Evolutionary conservation across 768 basidiomycete genomes (phyloP).

Genomic region (Calocera cornea): DNA sequence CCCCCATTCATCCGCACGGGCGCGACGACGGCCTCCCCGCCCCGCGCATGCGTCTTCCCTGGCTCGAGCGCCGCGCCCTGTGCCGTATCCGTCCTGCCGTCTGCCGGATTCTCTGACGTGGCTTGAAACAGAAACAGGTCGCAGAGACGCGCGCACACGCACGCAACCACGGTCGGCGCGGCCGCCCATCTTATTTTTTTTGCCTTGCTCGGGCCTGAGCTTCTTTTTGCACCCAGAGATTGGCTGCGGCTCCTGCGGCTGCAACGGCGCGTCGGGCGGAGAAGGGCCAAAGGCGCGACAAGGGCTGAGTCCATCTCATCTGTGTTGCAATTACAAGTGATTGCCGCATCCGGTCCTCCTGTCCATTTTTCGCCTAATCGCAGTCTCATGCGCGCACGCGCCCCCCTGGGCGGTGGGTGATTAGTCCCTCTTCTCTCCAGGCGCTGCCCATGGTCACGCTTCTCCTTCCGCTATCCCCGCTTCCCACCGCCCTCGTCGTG

Average conservation of each 20-base stretch:
- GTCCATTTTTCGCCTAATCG: not conserved
- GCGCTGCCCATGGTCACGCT: not conserved
- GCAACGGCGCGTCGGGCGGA: not conserved
- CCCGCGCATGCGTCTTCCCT: too few species aligned
- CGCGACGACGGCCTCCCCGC: not conserved
- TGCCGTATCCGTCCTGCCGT: slow-evolving; percentile 3
- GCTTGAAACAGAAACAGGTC: slow-evolving; percentile 5
- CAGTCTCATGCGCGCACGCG: not conserved
- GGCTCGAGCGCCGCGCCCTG: not conserved
- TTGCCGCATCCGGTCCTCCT: not conserved
- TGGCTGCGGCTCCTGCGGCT: slow-evolving; percentile 1
- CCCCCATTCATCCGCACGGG: not conserved
- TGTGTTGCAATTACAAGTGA: not conserved
- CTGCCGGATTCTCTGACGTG: slow-evolving; percentile 3
- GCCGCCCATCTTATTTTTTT: not conserved
- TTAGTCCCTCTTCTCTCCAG: not conserved
- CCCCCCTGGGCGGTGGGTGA: not conserved
- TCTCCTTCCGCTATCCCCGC: not conserved
- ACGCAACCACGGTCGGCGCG: too few species aligned
- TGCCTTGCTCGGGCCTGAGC: not conserved
- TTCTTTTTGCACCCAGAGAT: not conserved
- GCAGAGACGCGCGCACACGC: not conserved
- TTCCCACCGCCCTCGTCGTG: not conserved
- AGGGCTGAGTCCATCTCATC: not conserved
- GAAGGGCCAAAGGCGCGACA: not conserved